Evolutionary conservation across 176 grass and related monocot species (phyloP), one percentile per base, ranked within the genome.

Genomic region (Tillandsia fasciculata): DNA sequence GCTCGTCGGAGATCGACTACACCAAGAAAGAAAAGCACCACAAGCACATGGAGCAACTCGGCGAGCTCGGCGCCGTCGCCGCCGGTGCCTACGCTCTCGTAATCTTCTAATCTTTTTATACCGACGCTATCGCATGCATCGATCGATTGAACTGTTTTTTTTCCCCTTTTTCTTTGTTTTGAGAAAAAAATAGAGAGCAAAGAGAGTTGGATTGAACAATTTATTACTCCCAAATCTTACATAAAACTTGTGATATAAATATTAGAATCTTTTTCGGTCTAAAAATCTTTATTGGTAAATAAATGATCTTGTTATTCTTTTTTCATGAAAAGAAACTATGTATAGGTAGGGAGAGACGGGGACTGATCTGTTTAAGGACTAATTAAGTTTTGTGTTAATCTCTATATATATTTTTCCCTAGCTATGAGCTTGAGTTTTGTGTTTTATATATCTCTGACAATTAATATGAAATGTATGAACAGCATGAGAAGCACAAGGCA

Each of bases 401-500:
- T 57, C 48, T 10, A 73, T 29, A n/a, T 48, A 23, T 20, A 33
- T 49, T 64, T 49, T 48, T 14, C 14, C 17, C 48, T 27, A n/a
- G n/a, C n/a, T n/a, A 61, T 74, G 24, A 28, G 53, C 61, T 63
- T 74, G 3, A 17, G 6, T 73, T 61, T 18, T 18, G 42, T 63
- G 12, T 9, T 10, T 63, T 51, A 10, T 63, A 9, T 50, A 48
- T n/a, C 8, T 69, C 4, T 59, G 18, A 18, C 48, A 26, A 12
- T 2, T 10, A 12, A 15, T 12, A 54, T 54, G 3, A 54, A 54
- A 11, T 71, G 23, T 51, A 2, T 66, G 24, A 54, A 1, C 67
- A 88, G 89, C 89, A 92, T 0, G 89, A 88, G 82, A 92, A 92
- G 85, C 89, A 88, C 57, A 54, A 92, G 79, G 70, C 82, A 0